These are phyloP conservation scores for Apiospora marii DNA, from an alignment of 2,329 filamentous ascomycete species.

Conservation along the genomic window DNA sequence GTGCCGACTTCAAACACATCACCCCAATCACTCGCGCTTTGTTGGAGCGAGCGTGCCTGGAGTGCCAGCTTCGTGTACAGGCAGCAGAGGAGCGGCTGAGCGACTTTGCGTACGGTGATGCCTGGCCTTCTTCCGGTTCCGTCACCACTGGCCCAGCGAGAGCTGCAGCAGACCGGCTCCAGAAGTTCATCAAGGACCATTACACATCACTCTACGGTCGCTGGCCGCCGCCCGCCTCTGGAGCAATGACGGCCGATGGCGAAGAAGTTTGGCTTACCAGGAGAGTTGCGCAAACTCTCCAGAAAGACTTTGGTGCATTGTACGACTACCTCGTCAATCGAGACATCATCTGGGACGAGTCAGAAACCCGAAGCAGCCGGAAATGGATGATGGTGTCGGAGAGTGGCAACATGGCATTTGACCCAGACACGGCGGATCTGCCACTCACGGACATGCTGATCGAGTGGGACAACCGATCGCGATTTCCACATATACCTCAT, in stretches of 20 bases:
- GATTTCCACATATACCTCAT: conserved; percentile 71
- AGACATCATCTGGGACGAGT: conserved; percentile 70
- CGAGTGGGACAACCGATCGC: conserved; percentile 68
- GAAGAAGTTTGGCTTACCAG: conserved; percentile 69
- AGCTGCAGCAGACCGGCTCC: conserved; percentile 65
- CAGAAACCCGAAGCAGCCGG: conserved; percentile 65
- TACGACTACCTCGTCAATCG: conserved; percentile 77
- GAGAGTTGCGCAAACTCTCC: conserved; percentile 62
- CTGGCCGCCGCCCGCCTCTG: conserved; percentile 64
- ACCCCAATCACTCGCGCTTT: conserved; percentile 69
- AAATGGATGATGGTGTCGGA: conserved; percentile 68
- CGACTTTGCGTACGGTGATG: conserved; percentile 66
- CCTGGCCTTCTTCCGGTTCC: conserved; percentile 59
- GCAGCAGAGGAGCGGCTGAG: conserved; percentile 68
- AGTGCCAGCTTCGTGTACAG: conserved; percentile 68
- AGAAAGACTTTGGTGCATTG: conserved; percentile 71
- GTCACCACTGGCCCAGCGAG: conserved; percentile 50
- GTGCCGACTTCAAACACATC: conserved; percentile 64
- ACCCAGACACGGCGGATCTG: conserved; percentile 60
- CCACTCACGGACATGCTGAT: conserved; percentile 72
- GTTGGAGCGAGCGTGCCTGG: conserved; percentile 67
- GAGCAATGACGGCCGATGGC: conserved; percentile 42
- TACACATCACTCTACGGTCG: conserved; percentile 64
- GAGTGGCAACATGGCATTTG: conserved; percentile 53
- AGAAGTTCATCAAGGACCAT: conserved; percentile 65